phyloP scores from a whole-genome alignment of 2,329 filamentous ascomycete species.

The Hypoxylon sp. region DNA sequence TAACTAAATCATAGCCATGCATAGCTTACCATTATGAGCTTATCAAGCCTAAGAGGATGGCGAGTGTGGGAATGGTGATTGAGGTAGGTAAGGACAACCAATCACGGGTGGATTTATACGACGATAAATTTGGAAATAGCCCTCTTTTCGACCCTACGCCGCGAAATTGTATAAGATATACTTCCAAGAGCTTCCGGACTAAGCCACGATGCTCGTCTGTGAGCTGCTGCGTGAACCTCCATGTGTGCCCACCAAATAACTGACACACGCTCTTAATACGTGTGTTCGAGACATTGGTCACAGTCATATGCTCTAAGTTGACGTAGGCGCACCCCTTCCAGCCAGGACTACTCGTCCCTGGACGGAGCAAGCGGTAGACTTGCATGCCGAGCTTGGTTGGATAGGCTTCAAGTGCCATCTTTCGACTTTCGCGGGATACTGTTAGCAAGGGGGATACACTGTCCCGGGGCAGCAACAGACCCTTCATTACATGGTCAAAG shows the following conservation, averaged over 20 bases:
- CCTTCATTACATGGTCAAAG: not conserved
- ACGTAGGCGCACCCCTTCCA: not conserved
- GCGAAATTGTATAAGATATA: not conserved
- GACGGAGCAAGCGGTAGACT: not conserved
- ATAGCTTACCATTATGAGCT: too few relatives aligned
- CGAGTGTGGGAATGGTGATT: too few relatives aligned
- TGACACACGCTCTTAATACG: too few relatives aligned
- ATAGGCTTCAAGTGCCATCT: not conserved
- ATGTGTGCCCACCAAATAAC: too few relatives aligned
- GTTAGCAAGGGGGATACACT: not conserved
- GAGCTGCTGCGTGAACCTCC: too few relatives aligned
- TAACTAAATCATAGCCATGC: too few relatives aligned
- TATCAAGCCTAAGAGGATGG: too few relatives aligned
- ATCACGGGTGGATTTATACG: not conserved
- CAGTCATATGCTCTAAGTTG: not conserved
- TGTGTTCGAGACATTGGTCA: too few relatives aligned
- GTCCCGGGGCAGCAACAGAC: not conserved
- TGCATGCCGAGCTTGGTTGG: not conserved
- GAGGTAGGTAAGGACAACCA: too few relatives aligned
- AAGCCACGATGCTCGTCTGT: not conserved
- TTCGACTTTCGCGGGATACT: not conserved
- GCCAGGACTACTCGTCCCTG: not conserved
- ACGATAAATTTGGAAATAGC: not conserved
- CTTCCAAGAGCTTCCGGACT: not conserved
- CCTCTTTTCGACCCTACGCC: not conserved